Evolutionary conservation across 2,329 filamentous ascomycete species (phyloP).

Genomic region (Leptographium lundbergii): DNA sequence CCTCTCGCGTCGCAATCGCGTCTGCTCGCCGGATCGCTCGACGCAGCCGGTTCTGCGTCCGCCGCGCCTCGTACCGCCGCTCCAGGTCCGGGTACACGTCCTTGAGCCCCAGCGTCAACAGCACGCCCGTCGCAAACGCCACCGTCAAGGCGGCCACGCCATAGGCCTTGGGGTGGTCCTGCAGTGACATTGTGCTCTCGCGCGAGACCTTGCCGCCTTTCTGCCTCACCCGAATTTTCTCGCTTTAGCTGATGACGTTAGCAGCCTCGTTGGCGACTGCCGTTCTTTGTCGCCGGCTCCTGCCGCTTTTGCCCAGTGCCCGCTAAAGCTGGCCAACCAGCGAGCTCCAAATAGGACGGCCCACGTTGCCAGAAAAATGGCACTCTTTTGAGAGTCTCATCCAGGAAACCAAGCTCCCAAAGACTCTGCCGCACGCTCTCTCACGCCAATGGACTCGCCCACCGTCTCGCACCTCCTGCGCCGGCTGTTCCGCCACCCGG

Average conservation of each 20-base stretch:
- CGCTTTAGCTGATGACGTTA: neutral
- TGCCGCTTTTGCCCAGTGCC: neutral
- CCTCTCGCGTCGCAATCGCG: neutral
- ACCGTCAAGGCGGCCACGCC: slow-evolving; percentile 52
- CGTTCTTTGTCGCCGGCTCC: neutral
- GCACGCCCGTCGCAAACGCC: slow-evolving; percentile 66
- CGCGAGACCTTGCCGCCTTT: neutral
- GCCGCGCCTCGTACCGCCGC: slow-evolving; percentile 36
- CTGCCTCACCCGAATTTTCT: no score
- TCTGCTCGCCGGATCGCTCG: neutral
- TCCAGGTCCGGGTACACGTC: slow-evolving; percentile 69
- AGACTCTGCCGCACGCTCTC: neutral
- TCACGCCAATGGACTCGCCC: slow-evolving; percentile 10
- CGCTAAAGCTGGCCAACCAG: neutral
- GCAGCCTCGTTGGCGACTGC: neutral
- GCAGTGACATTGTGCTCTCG: slow-evolving; percentile 38
- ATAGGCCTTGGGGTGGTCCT: slow-evolving; percentile 48
- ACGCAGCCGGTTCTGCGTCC: slow-evolving; percentile 8
- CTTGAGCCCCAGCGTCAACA: slow-evolving; percentile 66
- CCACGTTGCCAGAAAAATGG: neutral
- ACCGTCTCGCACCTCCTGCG: slow-evolving; percentile 55
- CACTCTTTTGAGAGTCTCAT: no score
- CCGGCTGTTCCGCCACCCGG: slow-evolving; percentile 68
- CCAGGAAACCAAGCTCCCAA: no score
- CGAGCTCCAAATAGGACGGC: neutral